Base-by-base conservation (phyloP, 208 protist genomes). In the Leishmania major region DNA sequence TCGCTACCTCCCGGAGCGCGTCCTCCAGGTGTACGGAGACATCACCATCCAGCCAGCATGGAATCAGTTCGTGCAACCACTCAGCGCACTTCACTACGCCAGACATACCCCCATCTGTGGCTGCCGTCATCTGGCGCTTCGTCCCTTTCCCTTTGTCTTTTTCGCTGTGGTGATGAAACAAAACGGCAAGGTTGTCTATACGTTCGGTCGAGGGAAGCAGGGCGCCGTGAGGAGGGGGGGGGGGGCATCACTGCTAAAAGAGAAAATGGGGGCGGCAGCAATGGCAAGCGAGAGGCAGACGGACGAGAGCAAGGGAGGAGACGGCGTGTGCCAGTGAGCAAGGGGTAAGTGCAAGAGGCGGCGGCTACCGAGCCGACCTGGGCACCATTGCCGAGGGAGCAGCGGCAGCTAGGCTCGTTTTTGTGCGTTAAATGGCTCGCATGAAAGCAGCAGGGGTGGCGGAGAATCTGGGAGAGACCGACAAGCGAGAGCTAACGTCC, bases 11-110 rank as follows among this genome's bases (percentile, higher is more conserved):
- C 37, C 6, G 25, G 2, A 78, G 70, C 0, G 72, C 72, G 2
- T 53, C 49, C 22, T 31, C 82, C 4, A 74, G 1, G 25, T 78
- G 51, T 6, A 74, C 31, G 8, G 78, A 22, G 8, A 15, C 4
- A 28, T 40, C 62, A 45, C 51, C 8, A 15, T 81, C 77, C 11
- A 74, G 57, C 82, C 82, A 85, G 43, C 45, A 45, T 28, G 53
- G 47, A 28, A 78, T 37, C 17, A 7, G 19, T 25, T 49, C 17
- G 22, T 78, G 72, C 70, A 85, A 19, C 77, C 77, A 81, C 3
- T 71, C 82, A 0, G 72, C 77, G 10, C 53, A 85, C 45, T 5
- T 78, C 3, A 67, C 37, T 4, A 85, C 40, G 22, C 19, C 40
- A 2, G 75, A 59, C 35, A 19, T 8, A 8, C 22, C 15, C 53